Conservation (phyloP, 164 flowering plant species). For the Warburgia ugandensis region DNA sequence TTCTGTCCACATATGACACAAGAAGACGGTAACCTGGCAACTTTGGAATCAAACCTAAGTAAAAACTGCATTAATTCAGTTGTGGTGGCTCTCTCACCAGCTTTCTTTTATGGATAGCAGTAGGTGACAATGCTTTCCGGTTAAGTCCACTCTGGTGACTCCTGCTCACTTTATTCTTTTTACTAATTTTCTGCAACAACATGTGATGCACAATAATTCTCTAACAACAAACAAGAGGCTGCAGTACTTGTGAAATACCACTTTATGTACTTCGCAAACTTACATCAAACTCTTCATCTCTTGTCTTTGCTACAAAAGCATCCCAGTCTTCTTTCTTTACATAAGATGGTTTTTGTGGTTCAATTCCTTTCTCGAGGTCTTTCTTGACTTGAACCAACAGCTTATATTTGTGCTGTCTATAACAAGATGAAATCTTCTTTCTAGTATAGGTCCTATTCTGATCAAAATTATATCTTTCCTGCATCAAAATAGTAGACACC, state of each 20-base stretch:
- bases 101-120: slow-evolving; percentile 21
- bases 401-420: slow-evolving; percentile 26
- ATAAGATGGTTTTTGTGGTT: slow-evolving; percentile 25
- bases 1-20: slow-evolving; percentile 11
- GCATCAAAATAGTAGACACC: slow-evolving; percentile 1
- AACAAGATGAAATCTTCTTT: slow-evolving; percentile 26
- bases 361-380: slow-evolving; percentile 22
- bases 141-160: slow-evolving; percentile 23
- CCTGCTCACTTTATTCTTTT: slow-evolving; percentile 24
- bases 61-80: neutral
- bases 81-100: slow-evolving; percentile 7
- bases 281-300: slow-evolving; percentile 27
- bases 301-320: slow-evolving; percentile 26
- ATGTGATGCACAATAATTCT: no score
- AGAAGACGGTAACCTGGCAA: neutral
- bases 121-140: slow-evolving; percentile 10
- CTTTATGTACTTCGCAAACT: neutral
- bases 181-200: slow-evolving; percentile 20
- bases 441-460: slow-evolving; percentile 19
- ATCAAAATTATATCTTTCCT: slow-evolving; percentile 26
- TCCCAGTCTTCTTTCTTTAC: slow-evolving; percentile 28
- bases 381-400: slow-evolving; percentile 24
- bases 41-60: neutral
- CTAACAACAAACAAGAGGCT: neutral
- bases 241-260: neutral